These are phyloP conservation scores for Fusarium sp. DNA, from an alignment of 2,329 filamentous ascomycete species.

Conservation along the genomic window DNA sequence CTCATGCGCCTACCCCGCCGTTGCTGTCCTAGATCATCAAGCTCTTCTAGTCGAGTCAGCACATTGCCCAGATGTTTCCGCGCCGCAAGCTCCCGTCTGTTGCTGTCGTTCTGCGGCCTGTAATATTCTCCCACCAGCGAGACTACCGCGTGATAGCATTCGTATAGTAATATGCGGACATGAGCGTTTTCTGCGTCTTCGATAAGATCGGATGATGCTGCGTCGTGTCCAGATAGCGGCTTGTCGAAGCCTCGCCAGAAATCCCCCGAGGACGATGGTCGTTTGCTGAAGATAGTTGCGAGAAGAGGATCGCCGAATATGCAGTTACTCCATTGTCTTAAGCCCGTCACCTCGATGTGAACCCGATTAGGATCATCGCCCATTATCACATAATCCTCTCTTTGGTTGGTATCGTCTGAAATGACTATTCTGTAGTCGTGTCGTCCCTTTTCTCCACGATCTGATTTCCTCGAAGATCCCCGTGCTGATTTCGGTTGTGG, in stretches of 20 bases:
- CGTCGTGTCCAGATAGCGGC: slow-evolving; percentile 28
- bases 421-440: slow-evolving; percentile 12
- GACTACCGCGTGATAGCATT: slow-evolving; percentile 69
- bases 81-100: slow-evolving; percentile 66
- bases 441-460: not conserved
- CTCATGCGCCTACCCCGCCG: slow-evolving; percentile 54
- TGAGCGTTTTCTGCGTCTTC: slow-evolving; percentile 61
- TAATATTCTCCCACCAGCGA: slow-evolving; percentile 70
- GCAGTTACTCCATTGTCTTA: slow-evolving; percentile 72
- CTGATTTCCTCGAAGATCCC: slow-evolving; percentile 1
- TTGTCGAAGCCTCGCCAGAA: slow-evolving; percentile 65
- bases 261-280: slow-evolving; percentile 58
- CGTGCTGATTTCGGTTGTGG: slow-evolving; percentile 12
- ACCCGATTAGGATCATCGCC: slow-evolving; percentile 9
- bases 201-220: slow-evolving; percentile 50
- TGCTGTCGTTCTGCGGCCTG: slow-evolving; percentile 64
- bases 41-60: slow-evolving; percentile 61
- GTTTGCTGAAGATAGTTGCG: slow-evolving; percentile 63
- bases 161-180: slow-evolving; percentile 69
- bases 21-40: slow-evolving; percentile 52
- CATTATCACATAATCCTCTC: slow-evolving; percentile 6
- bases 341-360: slow-evolving; percentile 60
- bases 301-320: slow-evolving; percentile 74
- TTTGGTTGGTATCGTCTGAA: slow-evolving; percentile 13
- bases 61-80: slow-evolving; percentile 65